phyloP scores from a whole-genome alignment of 2,329 filamentous ascomycete species.

The Ilyonectria robusta region DNA sequence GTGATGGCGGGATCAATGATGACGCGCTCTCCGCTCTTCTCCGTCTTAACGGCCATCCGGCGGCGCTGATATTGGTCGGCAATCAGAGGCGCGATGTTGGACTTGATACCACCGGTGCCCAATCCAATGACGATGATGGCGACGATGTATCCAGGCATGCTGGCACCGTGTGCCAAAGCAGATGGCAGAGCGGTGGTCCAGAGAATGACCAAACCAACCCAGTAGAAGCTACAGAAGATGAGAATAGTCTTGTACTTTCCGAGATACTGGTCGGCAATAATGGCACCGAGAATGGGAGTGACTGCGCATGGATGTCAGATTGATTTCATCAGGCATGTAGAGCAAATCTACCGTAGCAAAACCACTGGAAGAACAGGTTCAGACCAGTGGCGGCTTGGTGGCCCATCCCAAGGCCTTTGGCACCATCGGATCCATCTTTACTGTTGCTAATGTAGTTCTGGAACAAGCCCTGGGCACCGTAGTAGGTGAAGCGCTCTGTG shows the following conservation, averaged over 20 bases:
- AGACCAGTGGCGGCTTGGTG: slow-evolving; percentile 69
- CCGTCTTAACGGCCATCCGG: slow-evolving; percentile 63
- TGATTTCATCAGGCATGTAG: background rate
- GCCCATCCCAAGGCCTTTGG: slow-evolving; percentile 69
- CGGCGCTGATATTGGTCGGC: slow-evolving; percentile 76
- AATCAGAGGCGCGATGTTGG: slow-evolving; percentile 71
- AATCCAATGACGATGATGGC: slow-evolving; percentile 75
- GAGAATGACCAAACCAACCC: slow-evolving; percentile 68
- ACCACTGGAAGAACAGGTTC: slow-evolving; percentile 70
- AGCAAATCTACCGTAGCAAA: slow-evolving; percentile 55
- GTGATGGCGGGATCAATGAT: slow-evolving; percentile 78
- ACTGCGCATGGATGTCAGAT: slow-evolving; percentile 38
- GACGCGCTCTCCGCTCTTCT: slow-evolving; percentile 69
- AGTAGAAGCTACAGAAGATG: slow-evolving; percentile 70
- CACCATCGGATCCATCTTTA: slow-evolving; percentile 52
- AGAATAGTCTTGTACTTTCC: slow-evolving; percentile 75
- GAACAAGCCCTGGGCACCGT: slow-evolving; percentile 65
- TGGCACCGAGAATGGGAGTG: slow-evolving; percentile 64
- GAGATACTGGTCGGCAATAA: slow-evolving; percentile 70
- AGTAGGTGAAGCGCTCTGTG: slow-evolving; percentile 71
- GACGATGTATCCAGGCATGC: slow-evolving; percentile 66
- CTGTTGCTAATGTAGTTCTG: slow-evolving; percentile 67
- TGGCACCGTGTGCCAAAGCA: slow-evolving; percentile 54
- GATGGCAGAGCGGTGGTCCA: slow-evolving; percentile 64
- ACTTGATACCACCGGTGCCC: slow-evolving; percentile 79